Conservation (phyloP, 192 early-diverging fungal species). For the Entophlyctis helioformis region DNA sequence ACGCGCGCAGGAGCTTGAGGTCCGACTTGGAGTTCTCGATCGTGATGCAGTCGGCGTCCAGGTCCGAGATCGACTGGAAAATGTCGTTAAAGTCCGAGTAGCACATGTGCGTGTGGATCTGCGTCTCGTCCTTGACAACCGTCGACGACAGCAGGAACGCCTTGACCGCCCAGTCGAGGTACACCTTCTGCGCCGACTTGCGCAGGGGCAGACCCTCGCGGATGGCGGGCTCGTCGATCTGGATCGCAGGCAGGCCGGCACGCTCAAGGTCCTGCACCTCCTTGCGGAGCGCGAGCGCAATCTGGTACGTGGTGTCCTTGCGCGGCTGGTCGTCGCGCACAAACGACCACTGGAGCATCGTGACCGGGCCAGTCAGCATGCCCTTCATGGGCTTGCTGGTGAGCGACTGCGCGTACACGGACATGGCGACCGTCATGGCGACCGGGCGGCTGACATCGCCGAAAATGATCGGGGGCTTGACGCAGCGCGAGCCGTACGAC, state of each 20-base stretch:
- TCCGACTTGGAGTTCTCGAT: constrained; percentile 98
- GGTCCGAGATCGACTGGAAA: constrained; percentile 78
- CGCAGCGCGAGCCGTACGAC: constrained; percentile 91
- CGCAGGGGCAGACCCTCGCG: constrained; percentile 96
- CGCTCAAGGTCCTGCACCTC: constrained; percentile 89
- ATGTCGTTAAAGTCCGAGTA: constrained; percentile 99
- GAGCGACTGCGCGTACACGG: constrained; percentile 75
- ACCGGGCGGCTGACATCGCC: constrained; percentile 86
- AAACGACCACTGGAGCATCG: constrained; percentile 98
- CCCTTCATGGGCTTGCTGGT: constrained; percentile 93
- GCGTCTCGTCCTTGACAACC: constrained; percentile 73
- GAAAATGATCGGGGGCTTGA: constrained; percentile 95
- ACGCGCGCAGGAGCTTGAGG: constrained; percentile 83
- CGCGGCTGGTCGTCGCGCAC: constrained; percentile 94
- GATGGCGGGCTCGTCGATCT: constrained; percentile 98
- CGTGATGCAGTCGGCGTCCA: constrained; percentile 94
- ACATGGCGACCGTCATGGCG: constrained; percentile 86
- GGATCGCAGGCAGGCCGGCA: constrained; percentile 86
- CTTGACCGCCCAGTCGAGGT: constrained; percentile 92
- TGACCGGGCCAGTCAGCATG: constrained; percentile 98
- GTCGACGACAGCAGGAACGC: constrained; percentile 84
- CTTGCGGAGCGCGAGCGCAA: constrained; percentile 90
- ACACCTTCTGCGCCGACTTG: constrained; percentile 69
- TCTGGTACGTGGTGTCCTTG: constrained; percentile 68
- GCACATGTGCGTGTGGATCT: constrained; percentile 98